Conservation (phyloP, 371 early-diverging fungal genomes). For the Catenaria anguillulae region DNA sequence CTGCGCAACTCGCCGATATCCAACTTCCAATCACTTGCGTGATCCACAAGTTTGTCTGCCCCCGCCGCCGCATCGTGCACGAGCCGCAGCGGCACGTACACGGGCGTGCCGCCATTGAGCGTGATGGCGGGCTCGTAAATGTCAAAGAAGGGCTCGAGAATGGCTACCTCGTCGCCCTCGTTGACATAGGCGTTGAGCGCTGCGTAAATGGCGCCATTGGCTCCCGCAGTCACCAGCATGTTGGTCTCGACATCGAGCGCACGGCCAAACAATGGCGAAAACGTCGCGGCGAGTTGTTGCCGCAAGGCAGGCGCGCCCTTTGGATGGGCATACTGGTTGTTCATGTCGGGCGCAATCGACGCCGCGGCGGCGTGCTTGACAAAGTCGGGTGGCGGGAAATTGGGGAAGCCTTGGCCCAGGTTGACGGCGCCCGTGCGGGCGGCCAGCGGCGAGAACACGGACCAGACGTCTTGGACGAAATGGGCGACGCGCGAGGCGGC, state of each 20-base stretch:
- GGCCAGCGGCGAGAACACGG: constrained; percentile 7
- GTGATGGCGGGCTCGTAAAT: constrained; percentile 77
- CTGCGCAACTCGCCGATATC: constrained; percentile 64
- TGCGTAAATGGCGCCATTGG: constrained; percentile 51
- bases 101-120: constrained; percentile 78
- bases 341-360: background rate
- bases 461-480: constrained; percentile 6
- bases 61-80: constrained; percentile 11
- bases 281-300: constrained; percentile 58
- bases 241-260: constrained; percentile 64
- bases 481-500: background rate
- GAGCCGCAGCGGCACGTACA: constrained; percentile 65
- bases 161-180: constrained; percentile 70
- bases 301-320: background rate
- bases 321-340: constrained; percentile 4
- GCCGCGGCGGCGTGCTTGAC: constrained; percentile 55
- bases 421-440: constrained; percentile 38
- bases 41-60: constrained; percentile 11
- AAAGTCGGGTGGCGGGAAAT: constrained; percentile 77
- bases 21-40: constrained; percentile 64
- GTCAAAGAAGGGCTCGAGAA: constrained; percentile 90
- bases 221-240: constrained; percentile 67
- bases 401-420: constrained; percentile 84
- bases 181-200: constrained; percentile 60
- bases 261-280: constrained; percentile 45